phyloP scores from a whole-genome alignment of 352 stramenopile species.

The Thalassiosira hispida region DNA sequence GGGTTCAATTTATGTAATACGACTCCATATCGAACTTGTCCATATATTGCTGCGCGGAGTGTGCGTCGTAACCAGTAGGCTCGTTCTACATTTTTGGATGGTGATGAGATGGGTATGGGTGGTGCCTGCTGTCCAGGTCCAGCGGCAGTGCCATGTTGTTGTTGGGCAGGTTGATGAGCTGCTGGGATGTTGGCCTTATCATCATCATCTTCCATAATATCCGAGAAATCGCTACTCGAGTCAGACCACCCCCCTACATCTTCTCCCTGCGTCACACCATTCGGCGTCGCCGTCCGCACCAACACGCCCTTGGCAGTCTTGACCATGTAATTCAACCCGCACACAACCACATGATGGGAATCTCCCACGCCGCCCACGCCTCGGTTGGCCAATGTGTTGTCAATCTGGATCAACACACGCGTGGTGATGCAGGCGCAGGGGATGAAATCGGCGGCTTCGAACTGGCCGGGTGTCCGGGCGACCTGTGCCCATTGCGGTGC shows the following conservation, averaged over 20 bases:
- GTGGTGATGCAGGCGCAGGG: constrained; percentile 74
- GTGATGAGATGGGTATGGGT: background rate
- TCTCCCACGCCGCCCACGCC: background rate
- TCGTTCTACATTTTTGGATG: background rate
- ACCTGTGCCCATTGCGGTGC: constrained; percentile 31
- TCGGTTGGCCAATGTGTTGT: background rate
- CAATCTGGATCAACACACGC: constrained; percentile 37
- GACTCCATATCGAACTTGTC: constrained; percentile 67
- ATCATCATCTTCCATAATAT: background rate
- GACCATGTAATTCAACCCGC: constrained; percentile 23
- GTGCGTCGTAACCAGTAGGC: constrained; percentile 80
- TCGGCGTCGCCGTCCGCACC: constrained; percentile 11
- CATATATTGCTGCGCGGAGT: constrained; percentile 77
- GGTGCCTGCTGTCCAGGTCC: background rate
- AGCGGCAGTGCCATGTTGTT: background rate
- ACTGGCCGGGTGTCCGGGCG: constrained; percentile 44
- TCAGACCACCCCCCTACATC: constrained; percentile 5
- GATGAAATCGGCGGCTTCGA: constrained; percentile 60
- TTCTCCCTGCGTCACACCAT: background rate
- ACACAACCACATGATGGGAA: constrained; percentile 10
- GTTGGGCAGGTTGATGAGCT: background rate
- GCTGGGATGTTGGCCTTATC: background rate
- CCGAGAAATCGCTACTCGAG: background rate
- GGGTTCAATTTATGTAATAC: constrained; percentile 57
- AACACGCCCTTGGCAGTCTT: constrained; percentile 43